A percentile compares a stretch with the other conserved stretches of the same genome.
phyloP scores from a whole-genome alignment of 1,284 basidiomycete species.

The Chondrostereum purpureum region DNA sequence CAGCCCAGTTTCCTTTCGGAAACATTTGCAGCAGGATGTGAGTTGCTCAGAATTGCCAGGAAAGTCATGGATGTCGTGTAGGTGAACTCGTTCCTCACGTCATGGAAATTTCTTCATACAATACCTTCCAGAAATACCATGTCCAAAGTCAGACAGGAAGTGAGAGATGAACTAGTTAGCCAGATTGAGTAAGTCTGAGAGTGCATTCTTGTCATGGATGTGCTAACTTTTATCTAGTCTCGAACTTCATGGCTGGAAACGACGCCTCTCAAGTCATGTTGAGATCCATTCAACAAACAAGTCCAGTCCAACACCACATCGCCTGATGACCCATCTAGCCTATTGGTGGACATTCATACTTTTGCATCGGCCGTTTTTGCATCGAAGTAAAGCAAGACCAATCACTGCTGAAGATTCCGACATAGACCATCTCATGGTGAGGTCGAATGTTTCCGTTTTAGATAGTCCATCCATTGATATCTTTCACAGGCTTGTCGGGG shows the following conservation, averaged over 20 bases:
- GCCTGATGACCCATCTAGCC: constrained; percentile 55
- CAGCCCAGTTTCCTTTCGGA: constrained; percentile 33
- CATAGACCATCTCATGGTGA: constrained; percentile 47
- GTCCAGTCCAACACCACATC: constrained; percentile 48
- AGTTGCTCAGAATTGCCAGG: constrained; percentile 38
- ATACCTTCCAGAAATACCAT: constrained; percentile 16
- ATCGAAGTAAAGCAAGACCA: constrained; percentile 25
- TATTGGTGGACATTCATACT: constrained; percentile 63
- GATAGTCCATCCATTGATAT: constrained; percentile 8
- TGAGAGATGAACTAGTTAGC: constrained; percentile 27
- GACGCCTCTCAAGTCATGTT: constrained; percentile 35
- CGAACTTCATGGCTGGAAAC: constrained; percentile 44
- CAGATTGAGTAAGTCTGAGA: constrained; percentile 36
- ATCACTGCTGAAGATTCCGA: no score
- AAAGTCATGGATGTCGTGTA: constrained; percentile 43
- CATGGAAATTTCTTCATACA: constrained; percentile 18
- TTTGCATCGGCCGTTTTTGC: constrained; percentile 61
- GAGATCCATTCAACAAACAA: constrained; percentile 44
- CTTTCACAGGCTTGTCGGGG: constrained; percentile 34
- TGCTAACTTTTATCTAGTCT: constrained; percentile 24
- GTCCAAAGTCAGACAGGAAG: constrained; percentile 18
- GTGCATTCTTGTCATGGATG: constrained; percentile 3
- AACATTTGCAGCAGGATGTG: constrained; percentile 39
- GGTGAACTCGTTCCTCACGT: constrained; percentile 17
- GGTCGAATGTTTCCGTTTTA: constrained; percentile 9